Evolutionary conservation across 371 early-diverging fungal genomes (phyloP).

Genomic region (Mucor indicus): DNA sequence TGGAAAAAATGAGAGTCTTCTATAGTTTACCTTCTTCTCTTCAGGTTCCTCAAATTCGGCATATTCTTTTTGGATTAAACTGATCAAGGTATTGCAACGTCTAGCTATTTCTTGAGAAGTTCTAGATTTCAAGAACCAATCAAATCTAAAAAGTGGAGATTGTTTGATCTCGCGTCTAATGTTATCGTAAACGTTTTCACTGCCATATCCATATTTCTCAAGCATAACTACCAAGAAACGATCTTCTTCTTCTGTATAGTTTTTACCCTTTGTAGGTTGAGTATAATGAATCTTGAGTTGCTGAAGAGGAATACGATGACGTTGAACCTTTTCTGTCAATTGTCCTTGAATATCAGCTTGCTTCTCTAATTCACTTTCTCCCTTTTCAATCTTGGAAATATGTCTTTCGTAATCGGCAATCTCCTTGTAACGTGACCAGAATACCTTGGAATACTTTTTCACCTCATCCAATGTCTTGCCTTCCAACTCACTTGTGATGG

Average conservation of each 20-base stretch:
- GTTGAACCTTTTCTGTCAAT: conserved; percentile 67
- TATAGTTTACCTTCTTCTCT: conserved; percentile 34
- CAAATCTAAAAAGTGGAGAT: conserved; percentile 88
- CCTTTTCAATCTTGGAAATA: conserved; percentile 84
- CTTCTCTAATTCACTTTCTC: conserved; percentile 78
- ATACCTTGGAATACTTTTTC: conserved; percentile 76
- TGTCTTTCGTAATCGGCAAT: conserved; percentile 83
- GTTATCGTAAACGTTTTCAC: conserved; percentile 89
- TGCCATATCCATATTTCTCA: conserved; percentile 85
- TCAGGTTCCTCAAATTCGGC: conserved; percentile 45
- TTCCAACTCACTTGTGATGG: conserved; percentile 83
- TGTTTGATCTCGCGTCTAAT: conserved; percentile 85
- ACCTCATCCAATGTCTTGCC: conserved; percentile 90
- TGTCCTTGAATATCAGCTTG: conserved; percentile 80
- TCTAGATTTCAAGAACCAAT: conserved; percentile 96
- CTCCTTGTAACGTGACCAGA: conserved; percentile 87
- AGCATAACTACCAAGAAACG: conserved; percentile 89
- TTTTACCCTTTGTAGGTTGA: conserved; percentile 80
- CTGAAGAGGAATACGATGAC: conserved; percentile 77
- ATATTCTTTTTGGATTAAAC: conserved; percentile 63
- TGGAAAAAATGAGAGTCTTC: too few relatives aligned
- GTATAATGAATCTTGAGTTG: conserved; percentile 85
- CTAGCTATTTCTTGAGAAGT: conserved; percentile 78
- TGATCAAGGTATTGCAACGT: conserved; percentile 78
- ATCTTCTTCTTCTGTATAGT: conserved; percentile 95